A percentile compares a stretch with the other conserved stretches of the same genome.
Conservation (phyloP, 2,329 filamentous ascomycete genomes). For the Amauroascus niger region DNA sequence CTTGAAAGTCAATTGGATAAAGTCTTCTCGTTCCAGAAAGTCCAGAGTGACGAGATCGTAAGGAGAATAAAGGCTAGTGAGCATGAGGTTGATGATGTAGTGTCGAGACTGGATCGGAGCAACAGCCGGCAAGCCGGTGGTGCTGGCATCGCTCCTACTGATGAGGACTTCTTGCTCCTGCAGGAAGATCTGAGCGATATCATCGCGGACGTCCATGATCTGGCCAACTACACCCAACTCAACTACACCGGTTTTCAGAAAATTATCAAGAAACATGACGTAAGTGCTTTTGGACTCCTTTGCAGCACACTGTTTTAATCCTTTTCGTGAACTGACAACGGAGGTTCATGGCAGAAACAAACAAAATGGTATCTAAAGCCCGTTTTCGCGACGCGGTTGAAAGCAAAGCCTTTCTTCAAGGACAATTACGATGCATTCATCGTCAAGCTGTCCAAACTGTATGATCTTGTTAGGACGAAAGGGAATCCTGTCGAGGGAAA, state of each 20-base stretch:
- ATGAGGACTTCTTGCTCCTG: constrained; percentile 87
- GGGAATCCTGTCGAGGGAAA: constrained; percentile 90
- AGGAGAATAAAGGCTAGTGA: constrained; percentile 80
- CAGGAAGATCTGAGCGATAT: constrained; percentile 95
- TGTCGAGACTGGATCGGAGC: constrained; percentile 55
- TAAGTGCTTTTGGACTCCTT: constrained; percentile 39
- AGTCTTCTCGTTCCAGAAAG: constrained; percentile 93
- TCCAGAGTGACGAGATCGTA: constrained; percentile 93
- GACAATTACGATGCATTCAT: constrained; percentile 97
- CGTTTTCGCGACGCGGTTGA: constrained; percentile 88
- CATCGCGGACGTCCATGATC: constrained; percentile 94
- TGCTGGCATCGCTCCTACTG: constrained; percentile 47
- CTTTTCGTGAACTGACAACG: background rate
- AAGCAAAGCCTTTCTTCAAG: constrained; percentile 96
- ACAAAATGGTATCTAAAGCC: constrained; percentile 88
- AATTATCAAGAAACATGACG: constrained; percentile 99
- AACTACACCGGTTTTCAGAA: constrained; percentile 99
- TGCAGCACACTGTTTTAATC: background rate
- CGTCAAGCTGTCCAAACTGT: constrained; percentile 86
- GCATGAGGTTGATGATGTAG: constrained; percentile 79
- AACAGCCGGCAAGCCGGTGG: constrained; percentile 35
- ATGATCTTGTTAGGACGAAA: constrained; percentile 85
- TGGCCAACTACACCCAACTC: constrained; percentile 95
- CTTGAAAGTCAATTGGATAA: constrained; percentile 92
- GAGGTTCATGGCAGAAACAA: constrained; percentile 57